Evolutionary conservation across 1,284 basidiomycete genomes (phyloP), one percentile per base, ranked within the genome.

Genomic region (Ceratobasidium theobromae): DNA sequence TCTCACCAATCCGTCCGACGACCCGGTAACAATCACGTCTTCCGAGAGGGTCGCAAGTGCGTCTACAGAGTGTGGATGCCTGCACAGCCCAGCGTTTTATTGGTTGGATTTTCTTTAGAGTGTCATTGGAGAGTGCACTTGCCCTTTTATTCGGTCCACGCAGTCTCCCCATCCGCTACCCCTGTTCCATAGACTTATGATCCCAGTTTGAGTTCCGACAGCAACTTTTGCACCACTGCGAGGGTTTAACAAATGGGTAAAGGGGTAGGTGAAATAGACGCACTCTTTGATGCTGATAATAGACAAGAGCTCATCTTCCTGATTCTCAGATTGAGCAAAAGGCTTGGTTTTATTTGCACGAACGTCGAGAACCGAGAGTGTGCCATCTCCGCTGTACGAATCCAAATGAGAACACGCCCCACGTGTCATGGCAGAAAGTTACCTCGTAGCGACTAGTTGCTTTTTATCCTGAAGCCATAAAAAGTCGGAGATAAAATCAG

Each of bases 401-500:
- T 18, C 21, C 23, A 40, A 48, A 51, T 12, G 32, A 41, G 4
- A 60, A 21, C 14, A 45, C 28, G 68, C 57, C 27, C 40, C 45
- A 70, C 48, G 35, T 40, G 21, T 27, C 27, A 28, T 28, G 18
- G 52, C n/a, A 52, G 27, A 67, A 1, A 71, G 81, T 67, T 72
- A 93, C 90, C 91, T 95, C 1, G 93, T 94, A 28, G 87, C 82
- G 27, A 95, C 84, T 2, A 95, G 82, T 67, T 95, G 92, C 71
- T 86, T 89, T 76, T 91, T 91, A 76, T 92, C 89, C 46, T 85
- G 84, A 60, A 93, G 77, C 84, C 90, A 98, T 43, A 93, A 77
- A 76, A 98, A 92, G 74, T 95, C 94, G 23, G 93, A 92, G 66
- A 98, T 96, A 76, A 95, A 98, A 77, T 98, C 95, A 74, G 89